Evolutionary conservation across 495 filamentous ascomycete genomes (phyloP), one percentile per base, ranked within the genome.

Genomic region (Melanomma pulvis-pyrius): DNA sequence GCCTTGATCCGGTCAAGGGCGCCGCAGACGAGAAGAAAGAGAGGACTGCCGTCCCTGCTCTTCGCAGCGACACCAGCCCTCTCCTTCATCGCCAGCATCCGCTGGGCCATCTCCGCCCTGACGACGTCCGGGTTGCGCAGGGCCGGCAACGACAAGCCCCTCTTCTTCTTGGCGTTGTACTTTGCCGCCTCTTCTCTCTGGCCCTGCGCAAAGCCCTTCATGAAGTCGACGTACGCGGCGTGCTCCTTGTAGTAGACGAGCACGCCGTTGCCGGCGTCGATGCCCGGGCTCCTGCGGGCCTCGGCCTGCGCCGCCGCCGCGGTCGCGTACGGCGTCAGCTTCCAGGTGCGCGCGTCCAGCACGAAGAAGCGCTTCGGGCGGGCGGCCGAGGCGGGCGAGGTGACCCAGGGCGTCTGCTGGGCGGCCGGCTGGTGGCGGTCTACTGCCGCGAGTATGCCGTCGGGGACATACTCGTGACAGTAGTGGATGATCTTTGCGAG

Each of bases 221-320:
- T 17, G 17, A 41, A 41, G 8, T 8, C 34, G 8, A 8, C 8
- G 8, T 17, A 41, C 34, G 8, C 34, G 8, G 17, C 5, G 15
- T 22, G 15, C 5, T n/a, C 44, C 53, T 54, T 19, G 15, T 11
- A n/a, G 30, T 34, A 56, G 17, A 56, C 28, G 3, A 2, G n/a
- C 4, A 36, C 30, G 7, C 53, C 53, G 21, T 56, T 56, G 2
- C 53, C 53, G 15, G 53, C 53, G 22, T 56, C 53, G 2, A 56
- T n/a, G 8, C 2, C 53, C 4, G 25, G 25, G 21, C 17, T 52
- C 21, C 30, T 28, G 26, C 13, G n/a, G n/a, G n/a, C n/a, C n/a
- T n/a, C n/a, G n/a, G n/a, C n/a, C n/a, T n/a, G n/a, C n/a, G n/a
- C n/a, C n/a, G n/a, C n/a, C n/a, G n/a, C n/a, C n/a, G 15, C 30